A percentile compares a stretch with the other conserved stretches of the same genome.
phyloP scores from a whole-genome alignment of 2,329 filamentous ascomycete species.

The Aspergillus spinulosporus region DNA sequence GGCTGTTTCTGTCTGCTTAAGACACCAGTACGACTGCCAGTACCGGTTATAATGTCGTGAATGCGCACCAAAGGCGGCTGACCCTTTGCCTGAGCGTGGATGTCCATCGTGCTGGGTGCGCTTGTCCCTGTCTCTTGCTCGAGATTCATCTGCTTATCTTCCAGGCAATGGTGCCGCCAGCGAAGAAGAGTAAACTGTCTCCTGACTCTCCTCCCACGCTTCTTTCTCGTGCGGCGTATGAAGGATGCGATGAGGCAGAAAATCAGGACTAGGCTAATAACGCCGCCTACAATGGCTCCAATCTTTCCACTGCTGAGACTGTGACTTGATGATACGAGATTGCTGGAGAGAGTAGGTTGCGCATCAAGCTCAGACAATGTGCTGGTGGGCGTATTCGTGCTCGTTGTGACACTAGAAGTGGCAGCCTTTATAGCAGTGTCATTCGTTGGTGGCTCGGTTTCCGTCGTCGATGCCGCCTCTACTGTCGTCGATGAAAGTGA shows the following conservation, averaged over 20 bases:
- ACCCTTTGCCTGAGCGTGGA: neutral
- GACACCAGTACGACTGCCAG: neutral
- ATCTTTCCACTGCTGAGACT: conserved; percentile 5
- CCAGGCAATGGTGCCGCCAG: conserved; percentile 4
- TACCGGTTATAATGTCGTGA: neutral
- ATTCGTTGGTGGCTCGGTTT: no score
- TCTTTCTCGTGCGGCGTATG: conserved; percentile 8
- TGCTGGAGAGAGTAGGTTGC: neutral
- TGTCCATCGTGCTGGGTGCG: neutral
- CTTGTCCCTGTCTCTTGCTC: neutral
- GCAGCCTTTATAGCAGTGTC: neutral
- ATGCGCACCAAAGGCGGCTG: neutral
- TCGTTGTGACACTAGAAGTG: neutral
- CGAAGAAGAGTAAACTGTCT: conserved; percentile 14
- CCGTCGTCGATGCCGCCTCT: conserved; percentile 1
- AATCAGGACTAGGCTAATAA: conserved; percentile 7
- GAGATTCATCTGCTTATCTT: neutral
- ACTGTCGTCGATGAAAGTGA: neutral
- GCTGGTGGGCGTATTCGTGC: neutral
- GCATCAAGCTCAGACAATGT: neutral
- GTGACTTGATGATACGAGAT: neutral
- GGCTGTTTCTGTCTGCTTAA: neutral
- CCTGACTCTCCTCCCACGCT: neutral
- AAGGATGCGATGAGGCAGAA: conserved; percentile 6
- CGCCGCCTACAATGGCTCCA: conserved; percentile 11